phyloP scores from a whole-genome alignment of 1,284 basidiomycete genomes.

The Agroathelia rolfsii region DNA sequence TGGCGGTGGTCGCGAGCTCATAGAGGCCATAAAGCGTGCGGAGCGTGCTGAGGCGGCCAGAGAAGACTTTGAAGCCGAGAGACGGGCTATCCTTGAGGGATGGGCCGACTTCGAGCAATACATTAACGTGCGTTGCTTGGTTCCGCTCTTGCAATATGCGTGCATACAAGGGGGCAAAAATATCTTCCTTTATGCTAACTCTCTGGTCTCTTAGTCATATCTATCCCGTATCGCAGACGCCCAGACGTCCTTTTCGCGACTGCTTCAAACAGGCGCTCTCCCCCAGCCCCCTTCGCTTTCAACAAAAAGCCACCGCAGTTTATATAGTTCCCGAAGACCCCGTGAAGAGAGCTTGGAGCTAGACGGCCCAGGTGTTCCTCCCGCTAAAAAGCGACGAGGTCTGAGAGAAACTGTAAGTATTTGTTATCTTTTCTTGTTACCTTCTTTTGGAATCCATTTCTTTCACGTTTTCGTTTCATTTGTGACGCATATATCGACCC shows the following conservation, averaged over 20 bases:
- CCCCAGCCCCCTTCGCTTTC: constrained; percentile 10
- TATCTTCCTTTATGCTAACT: constrained; percentile 25
- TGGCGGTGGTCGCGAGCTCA: too few relatives aligned
- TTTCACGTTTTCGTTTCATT: too few relatives aligned
- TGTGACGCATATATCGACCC: too few relatives aligned
- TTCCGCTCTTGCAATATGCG: constrained; percentile 39
- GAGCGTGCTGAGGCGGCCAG: constrained; percentile 39
- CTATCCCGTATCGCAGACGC: constrained; percentile 1
- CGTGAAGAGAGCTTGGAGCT: too few relatives aligned
- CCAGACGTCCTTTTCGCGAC: constrained; percentile 6
- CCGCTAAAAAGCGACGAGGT: too few relatives aligned
- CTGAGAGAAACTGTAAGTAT: too few relatives aligned
- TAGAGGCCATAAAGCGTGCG: too few relatives aligned
- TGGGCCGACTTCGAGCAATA: constrained; percentile 48
- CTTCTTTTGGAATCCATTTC: too few relatives aligned
- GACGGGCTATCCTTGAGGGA: constrained; percentile 35
- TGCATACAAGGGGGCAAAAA: constrained; percentile 30
- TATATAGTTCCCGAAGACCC: too few relatives aligned
- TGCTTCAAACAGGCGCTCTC: constrained; percentile 9
- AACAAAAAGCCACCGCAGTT: too few relatives aligned
- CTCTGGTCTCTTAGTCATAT: constrained; percentile 17
- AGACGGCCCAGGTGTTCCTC: too few relatives aligned
- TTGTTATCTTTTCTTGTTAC: too few relatives aligned
- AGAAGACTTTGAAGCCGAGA: constrained; percentile 46
- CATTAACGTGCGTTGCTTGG: constrained; percentile 32